Base-by-base conservation (phyloP, 73 alveolate genomes). In the Tetrahymena malaccensis region DNA sequence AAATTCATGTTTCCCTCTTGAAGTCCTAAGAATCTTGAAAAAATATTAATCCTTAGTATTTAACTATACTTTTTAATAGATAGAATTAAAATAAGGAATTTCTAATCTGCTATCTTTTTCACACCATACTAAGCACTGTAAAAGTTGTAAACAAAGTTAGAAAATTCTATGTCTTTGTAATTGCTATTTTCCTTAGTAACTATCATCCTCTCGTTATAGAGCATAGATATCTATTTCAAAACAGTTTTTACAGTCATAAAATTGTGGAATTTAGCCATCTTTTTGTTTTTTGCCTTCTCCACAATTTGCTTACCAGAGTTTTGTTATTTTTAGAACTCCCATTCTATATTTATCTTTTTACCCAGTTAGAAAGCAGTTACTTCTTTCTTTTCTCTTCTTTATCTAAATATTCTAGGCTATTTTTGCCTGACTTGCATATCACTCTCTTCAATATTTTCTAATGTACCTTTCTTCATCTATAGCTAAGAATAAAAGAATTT, bases 31-130 rank as follows among this genome's bases (percentile, higher is more conserved):
- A 94, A 94, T 35, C 55, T 85, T 27, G 96, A 94, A 85, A 94
- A 94, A 43, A 94, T 85, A 21, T 94, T 94, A 27, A 94, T 89
- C 85, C 96, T 94, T 43, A 94, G 84, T 16, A 94, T 94, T 85
- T 94, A 34, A 12, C 40, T 27, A 85, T 94, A 43, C 44, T 94
- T 94, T 33, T 94, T 94, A 3, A 94, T 43, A 22, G 95, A 85
- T 27, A 94, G 43, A 15, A 94, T 94, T 21, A 94, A 70, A 33
- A 94, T 85, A 57, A 94, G 55, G 34, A 94, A 94, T 43, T 94
- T 94, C 84, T 94, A 34, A 44, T 94, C 96, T 27, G 96, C 58
- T 34, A 94, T 89, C 55, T 94, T 94, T 10, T 94, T 94, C 55
- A 85, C 93, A 43, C 96, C 96, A 94, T 85, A 94, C 34, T 94